Base-by-base conservation (phyloP, 1,139 yeast species). In the Candida neerlandica region DNA sequence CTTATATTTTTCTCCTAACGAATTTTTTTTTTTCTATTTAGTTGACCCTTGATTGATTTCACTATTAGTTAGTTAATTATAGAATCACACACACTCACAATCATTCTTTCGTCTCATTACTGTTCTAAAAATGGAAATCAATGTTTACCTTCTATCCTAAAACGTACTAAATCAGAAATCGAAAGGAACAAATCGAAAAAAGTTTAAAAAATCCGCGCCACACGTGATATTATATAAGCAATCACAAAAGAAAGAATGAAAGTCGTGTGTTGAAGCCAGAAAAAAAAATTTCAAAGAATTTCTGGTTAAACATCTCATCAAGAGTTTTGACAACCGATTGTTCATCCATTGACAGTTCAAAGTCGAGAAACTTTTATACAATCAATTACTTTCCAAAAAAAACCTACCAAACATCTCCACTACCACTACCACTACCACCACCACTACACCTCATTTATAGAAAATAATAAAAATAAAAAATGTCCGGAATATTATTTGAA, bases 401-500 rank as follows among this genome's bases (percentile, higher is more conserved):
- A n/a, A n/a, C n/a, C n/a, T n/a, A n/a, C n/a, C n/a, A n/a, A n/a
- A n/a, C n/a, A n/a, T n/a, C n/a, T 6, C 23, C 6, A 21, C 6
- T 6, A 6, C 7, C 27, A 7, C 9, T 7, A 10, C 9, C 7
- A 23, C 12, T 30, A 5, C 2, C 16, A 33, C 14, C 15, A 33
- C 10, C 23, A 5, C 14, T 15, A 15, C 35, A 10, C 21, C 5
- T 32, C 26, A 41, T 21, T 12, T 21, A 32, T 16, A 35, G 29
- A 46, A 15, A 37, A 11, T 19, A 35, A 42, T 23, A 54, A 18
- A 41, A 12, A 29, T 3, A 15, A 21, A 53, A 49, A 48, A 88
- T 88, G 96, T 85, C 95, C 51, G 78, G 88, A 56, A 86, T 95
- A 43, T 80, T 95, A 56, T 94, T 95, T 66, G 98, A 94, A 71